Percentiles rank a stretch among this genome's conserved stretches.
Conservation (phyloP, 495 filamentous ascomycete genomes). For the Aspergillus ellipticus region DNA sequence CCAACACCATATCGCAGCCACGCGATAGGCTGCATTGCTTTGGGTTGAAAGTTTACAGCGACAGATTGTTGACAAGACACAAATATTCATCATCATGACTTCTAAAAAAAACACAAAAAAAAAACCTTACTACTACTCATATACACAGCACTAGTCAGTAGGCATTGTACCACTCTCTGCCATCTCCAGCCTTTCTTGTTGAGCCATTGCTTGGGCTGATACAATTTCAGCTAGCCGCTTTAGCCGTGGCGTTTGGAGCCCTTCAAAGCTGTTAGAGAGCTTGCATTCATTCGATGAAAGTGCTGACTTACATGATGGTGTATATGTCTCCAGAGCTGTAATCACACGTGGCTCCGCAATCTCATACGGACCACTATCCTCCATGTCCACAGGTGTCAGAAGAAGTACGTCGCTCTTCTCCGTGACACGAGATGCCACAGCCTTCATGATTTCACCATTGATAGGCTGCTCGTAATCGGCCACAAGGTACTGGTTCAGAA, state of each 20-base stretch:
- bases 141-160: conserved; percentile 31
- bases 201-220: conserved; percentile 87
- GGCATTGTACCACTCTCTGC: conserved; percentile 31
- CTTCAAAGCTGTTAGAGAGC: conserved; percentile 32
- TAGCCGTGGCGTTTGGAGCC: conserved; percentile 93
- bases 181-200: conserved; percentile 80
- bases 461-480: conserved; percentile 99
- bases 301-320: conserved; percentile 75
- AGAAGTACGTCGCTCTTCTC: conserved; percentile 98
- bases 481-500: conserved; percentile 97
- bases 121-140: conserved; percentile 22
- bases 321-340: conserved; percentile 95
- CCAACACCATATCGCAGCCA: not conserved
- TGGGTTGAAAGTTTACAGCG: too few species aligned
- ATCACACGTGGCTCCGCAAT: conserved; percentile 96
- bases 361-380: conserved; percentile 98
- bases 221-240: conserved; percentile 97
- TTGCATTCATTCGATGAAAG: not conserved
- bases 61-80: not conserved
- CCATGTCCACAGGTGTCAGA: conserved; percentile 93
- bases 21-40: not conserved
- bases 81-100: conserved; percentile 31
- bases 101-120: conserved; percentile 20
- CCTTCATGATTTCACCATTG: conserved; percentile 99
- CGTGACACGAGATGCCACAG: conserved; percentile 92